Percentiles rank a stretch among this genome's conserved stretches.
Conservation (phyloP, 176 grass and related monocot genomes). For the Cenchrus purpureus region DNA sequence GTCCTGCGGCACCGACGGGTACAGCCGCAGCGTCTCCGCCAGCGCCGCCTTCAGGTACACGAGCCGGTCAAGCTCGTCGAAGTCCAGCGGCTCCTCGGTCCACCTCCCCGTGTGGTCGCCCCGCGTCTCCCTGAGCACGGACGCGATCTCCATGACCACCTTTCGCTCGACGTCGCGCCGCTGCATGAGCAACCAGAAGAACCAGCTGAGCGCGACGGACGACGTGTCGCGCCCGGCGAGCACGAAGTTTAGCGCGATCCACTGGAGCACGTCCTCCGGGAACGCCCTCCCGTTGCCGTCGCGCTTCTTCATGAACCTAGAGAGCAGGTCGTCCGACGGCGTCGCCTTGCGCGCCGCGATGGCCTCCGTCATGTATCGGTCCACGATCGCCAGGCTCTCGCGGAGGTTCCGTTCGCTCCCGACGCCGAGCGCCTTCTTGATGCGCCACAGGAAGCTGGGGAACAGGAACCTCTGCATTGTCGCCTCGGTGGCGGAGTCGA, state of each 20-base stretch:
- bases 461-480: constrained; percentile 84
- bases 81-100: constrained; percentile 68
- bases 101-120: constrained; percentile 65
- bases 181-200: constrained; percentile 87
- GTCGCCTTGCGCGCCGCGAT: constrained; percentile 70
- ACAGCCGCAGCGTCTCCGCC: constrained; percentile 83
- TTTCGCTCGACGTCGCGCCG: constrained; percentile 71
- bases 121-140: constrained; percentile 71
- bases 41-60: constrained; percentile 88
- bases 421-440: constrained; percentile 83
- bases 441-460: constrained; percentile 78
- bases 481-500: constrained; percentile 83
- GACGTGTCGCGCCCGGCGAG: constrained; percentile 96
- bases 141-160: constrained; percentile 70
- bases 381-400: constrained; percentile 80
- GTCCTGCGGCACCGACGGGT: constrained; percentile 93
- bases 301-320: constrained; percentile 90
- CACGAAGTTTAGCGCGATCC: constrained; percentile 95
- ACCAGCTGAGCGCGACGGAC: constrained; percentile 95
- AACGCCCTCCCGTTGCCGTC: constrained; percentile 72
- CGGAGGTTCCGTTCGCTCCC: constrained; percentile 78
- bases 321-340: constrained; percentile 87
- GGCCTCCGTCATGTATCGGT: constrained; percentile 74
- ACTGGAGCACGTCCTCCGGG: constrained; percentile 80
- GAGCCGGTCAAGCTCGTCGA: constrained; percentile 87